Evolutionary conservation across 2,329 filamentous ascomycete genomes (phyloP), one percentile per base, ranked within the genome.

Genomic region (Ophiostoma fasciatum): DNA sequence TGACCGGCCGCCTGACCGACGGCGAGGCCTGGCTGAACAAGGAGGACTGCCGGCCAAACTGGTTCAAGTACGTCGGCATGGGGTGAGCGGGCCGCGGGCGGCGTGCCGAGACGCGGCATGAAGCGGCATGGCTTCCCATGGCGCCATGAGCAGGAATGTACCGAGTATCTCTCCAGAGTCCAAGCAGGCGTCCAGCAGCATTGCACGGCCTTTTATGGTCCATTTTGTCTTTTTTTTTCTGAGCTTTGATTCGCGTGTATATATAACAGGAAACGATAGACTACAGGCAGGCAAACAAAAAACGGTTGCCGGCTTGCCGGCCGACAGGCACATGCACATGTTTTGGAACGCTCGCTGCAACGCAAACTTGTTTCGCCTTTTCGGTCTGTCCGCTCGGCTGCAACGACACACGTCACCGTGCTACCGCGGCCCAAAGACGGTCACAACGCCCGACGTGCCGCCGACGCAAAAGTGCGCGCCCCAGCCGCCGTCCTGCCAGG

Each of bases 21-120:
- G 90, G 90, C 44, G 87, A 85, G 51, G 63, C 75, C 21, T 94
- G 76, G 66, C 63, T 98, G 31, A 73, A 85, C 49, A 78, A 79
- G 51, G 90, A 98, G 56, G 90, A 98, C 57, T 98, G 90, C 59
- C 70, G 90, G 42, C 82, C 88, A 14, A 87, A 87, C 54, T 98
- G 90, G 82, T 96, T 98, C 69, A 93, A 94, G 61, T 90, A 82
- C 51, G 83, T 80, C 15, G 83, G 87, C 36, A 83, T 81, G 67
- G 76, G 74, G 50, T 92, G 58, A 25, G 18, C 7, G n/a, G n/a
- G n/a, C n/a, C n/a, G n/a, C n/a, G n/a, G n/a, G n/a, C n/a, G n/a
- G n/a, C n/a, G n/a, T n/a, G n/a, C n/a, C n/a, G n/a, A n/a, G n/a
- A n/a, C n/a, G n/a, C n/a, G n/a, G n/a, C n/a, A 7, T 17, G n/a